These are phyloP conservation scores for Hypomontagnella monticulosa DNA, from an alignment of 495 filamentous ascomycete genomes.

Conservation along the genomic window DNA sequence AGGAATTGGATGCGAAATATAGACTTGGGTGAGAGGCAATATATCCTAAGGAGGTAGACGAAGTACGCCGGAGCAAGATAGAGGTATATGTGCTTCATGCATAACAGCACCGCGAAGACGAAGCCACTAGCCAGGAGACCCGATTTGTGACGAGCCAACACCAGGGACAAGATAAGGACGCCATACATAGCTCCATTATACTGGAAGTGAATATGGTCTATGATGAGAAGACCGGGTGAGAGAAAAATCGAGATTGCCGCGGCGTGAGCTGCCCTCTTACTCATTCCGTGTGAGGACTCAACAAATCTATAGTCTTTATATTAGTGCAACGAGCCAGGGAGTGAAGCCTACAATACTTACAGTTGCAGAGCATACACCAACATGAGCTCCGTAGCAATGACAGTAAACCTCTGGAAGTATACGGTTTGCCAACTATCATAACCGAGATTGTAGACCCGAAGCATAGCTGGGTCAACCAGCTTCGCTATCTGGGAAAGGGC, in stretches of 20 bases:
- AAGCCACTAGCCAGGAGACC: conserved; percentile 81
- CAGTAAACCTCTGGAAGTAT: conserved; percentile 89
- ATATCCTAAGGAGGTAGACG: conserved; percentile 80
- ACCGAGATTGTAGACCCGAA: conserved; percentile 78
- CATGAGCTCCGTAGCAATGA: conserved; percentile 86
- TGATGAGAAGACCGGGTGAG: conserved; percentile 92
- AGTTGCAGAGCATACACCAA: conserved; percentile 84
- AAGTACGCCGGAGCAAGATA: conserved; percentile 98
- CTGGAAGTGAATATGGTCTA: conserved; percentile 99
- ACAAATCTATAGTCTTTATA: conserved; percentile 66
- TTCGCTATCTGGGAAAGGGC: conserved; percentile 81
- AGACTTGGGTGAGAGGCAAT: conserved; percentile 84
- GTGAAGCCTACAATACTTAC: conserved; percentile 52
- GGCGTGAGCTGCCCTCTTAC: conserved; percentile 83
- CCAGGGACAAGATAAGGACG: conserved; percentile 83
- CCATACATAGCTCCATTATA: conserved; percentile 98
- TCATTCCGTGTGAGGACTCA: conserved; percentile 67
- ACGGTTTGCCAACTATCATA: conserved; percentile 93
- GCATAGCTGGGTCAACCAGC: conserved; percentile 81
- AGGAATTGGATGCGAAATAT: conserved; percentile 77
- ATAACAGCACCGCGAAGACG: conserved; percentile 83
- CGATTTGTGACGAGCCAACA: conserved; percentile 79
- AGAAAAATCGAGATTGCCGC: conserved; percentile 89
- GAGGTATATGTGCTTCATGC: conserved; percentile 97
- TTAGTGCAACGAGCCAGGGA: conserved; percentile 20